Percentiles rank a stretch among this genome's conserved stretches.
These are phyloP conservation scores for Endocalyx cinctus DNA, from an alignment of 2,329 filamentous ascomycete species.

Conservation along the genomic window DNA sequence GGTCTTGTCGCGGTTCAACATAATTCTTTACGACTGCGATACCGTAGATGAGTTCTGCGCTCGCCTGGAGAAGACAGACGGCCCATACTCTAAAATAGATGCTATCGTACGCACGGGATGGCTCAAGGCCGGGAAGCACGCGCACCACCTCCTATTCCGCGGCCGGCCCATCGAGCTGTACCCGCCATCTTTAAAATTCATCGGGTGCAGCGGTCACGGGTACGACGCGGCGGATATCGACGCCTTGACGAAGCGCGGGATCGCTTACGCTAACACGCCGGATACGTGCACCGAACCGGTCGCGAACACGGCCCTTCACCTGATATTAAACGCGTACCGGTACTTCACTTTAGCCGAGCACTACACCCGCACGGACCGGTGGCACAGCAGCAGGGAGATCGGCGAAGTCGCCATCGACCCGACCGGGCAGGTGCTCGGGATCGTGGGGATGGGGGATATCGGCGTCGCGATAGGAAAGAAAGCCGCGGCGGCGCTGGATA, in stretches of 20 bases:
- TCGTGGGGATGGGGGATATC: slow-evolving; percentile 32
- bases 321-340: slow-evolving; percentile 19
- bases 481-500: slow-evolving; percentile 23
- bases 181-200: slow-evolving; percentile 14
- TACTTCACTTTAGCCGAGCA: slow-evolving; percentile 20
- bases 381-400: slow-evolving; percentile 11
- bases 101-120: slow-evolving; percentile 28
- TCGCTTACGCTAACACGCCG: slow-evolving; percentile 26
- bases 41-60: slow-evolving; percentile 17
- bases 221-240: slow-evolving; percentile 23
- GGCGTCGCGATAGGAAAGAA: slow-evolving; percentile 25
- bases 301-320: slow-evolving; percentile 21
- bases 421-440: slow-evolving; percentile 21
- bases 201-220: slow-evolving; percentile 23
- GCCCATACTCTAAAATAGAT: slow-evolving; percentile 20
- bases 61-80: slow-evolving; percentile 22
- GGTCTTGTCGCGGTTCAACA: slow-evolving; percentile 12
- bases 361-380: slow-evolving; percentile 13
- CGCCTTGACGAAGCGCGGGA: slow-evolving; percentile 17
- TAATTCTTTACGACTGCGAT: slow-evolving; percentile 18
- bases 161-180: slow-evolving; percentile 15
- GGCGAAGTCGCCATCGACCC: slow-evolving; percentile 19
- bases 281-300: slow-evolving; percentile 23
- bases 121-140: slow-evolving; percentile 26
- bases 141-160: slow-evolving; percentile 21